Evolutionary conservation across 1,139 yeast genomes (phyloP), one percentile per base, ranked within the genome.

Genomic region (Hansenula sp.): DNA sequence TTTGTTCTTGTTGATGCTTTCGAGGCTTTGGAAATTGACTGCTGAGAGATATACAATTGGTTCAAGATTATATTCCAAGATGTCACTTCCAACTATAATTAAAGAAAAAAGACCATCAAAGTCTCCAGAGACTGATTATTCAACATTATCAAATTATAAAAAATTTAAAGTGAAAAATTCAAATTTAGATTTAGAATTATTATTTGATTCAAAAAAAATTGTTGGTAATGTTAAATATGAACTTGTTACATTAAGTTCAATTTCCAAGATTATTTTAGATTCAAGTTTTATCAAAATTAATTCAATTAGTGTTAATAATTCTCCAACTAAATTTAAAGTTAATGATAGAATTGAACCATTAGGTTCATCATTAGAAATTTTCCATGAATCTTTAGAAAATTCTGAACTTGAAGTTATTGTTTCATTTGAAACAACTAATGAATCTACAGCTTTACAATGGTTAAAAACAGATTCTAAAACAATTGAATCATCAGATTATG

Each of bases 381-480:
- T 38, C 1, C 29, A 51, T 32, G 39, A 46, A 2, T 40, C 51
- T 2, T 33, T 43, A 2, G 44, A 49, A 14, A 58, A 60, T 25
- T 42, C 51, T 2, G 6, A 41, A 1, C 43, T 72, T 30, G 46
- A 51, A 7, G 59, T 88, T 25, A 52, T 59, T 25, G 62, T 87
- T 34, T 64, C 59, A 16, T 89, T 79, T 53, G 66, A 72, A 44
- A 88, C 96, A 36, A 88, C 96, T 2, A 68, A 68, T 3, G 60
- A 77, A 24, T 84, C 95, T 57, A 86, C 96, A 2, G 96, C 96
- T 2, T 66, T 88, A 48, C 96, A 89, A 62, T 89, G 94, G 79
- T 68, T 89, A 45, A 79, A 75, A 36, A 82, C 84, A 32, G 80
- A 76, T 40, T 87, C 38, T 17, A 21, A 82, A 52, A 86, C 96